Evolutionary conservation across 1,284 basidiomycete genomes (phyloP), one percentile per base, ranked within the genome.

Genomic region (Anthracocystis setariae): DNA sequence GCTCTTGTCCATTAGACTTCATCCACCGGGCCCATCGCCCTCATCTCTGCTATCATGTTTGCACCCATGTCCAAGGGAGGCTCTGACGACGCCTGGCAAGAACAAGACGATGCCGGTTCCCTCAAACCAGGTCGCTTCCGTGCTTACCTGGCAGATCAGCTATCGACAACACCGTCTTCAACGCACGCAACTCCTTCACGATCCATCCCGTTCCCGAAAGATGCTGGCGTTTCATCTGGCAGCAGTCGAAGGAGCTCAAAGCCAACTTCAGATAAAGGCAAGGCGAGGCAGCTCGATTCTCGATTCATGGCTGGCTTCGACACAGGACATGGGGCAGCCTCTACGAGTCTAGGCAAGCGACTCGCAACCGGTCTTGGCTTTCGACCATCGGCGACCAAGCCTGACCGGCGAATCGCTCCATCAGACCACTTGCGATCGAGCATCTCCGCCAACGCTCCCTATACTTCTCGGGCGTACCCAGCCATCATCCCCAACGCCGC

Each of bases 51-150:
- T 55, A 60, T 20, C 57, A 73, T 73, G 70, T 73, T 73, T 18
- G 65, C 70, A 21, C 70, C 70, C 23, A 73, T 73, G 70, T 69
- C 65, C 49, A 69, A 64, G 44, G 70, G 70, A 21, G 61, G 65
- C 5, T 63, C 64, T 8, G 69, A 72, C 40, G 70, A 73, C 51
- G 70, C 61, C 3, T 73, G 70, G 70, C 60, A 73, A 44, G 70
- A 60, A 8, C 64, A 73, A 24, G 70, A 73, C 39, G 61, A 73
- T 8, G 65, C 70, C 33, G 70, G 65, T 20, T 73, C 70, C 33
- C 70, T 73, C 44, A 73, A 73, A 29, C 70, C 70, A 18, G 70
- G 70, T 15, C 64, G 70, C 4, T 73, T 69, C 23, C 64, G 70
- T 3, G 70, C 70, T 21, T 73, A 73, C 35, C 61, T 74, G 9